These are phyloP conservation scores for Xylaria bambusicola DNA, from an alignment of 495 filamentous ascomycete species.

Conservation along the genomic window DNA sequence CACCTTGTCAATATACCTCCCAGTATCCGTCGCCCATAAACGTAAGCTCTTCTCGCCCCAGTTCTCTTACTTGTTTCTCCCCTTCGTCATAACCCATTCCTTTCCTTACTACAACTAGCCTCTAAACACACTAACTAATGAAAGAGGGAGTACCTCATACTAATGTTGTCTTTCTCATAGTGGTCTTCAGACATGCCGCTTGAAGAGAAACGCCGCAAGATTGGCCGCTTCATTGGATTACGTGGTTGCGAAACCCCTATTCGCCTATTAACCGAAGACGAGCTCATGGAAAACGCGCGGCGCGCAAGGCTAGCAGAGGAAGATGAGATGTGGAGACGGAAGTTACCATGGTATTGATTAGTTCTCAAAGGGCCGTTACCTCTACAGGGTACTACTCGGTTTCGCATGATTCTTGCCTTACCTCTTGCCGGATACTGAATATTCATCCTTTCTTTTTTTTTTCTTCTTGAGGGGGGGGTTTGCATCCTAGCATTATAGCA, in stretches of 20 bases:
- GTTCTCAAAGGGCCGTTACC: neutral
- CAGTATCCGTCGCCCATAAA: constrained; percentile 64
- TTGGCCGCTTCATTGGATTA: constrained; percentile 70
- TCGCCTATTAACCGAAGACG: constrained; percentile 36
- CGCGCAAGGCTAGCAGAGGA: constrained; percentile 34
- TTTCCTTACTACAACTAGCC: too few relatives aligned
- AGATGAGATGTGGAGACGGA: constrained; percentile 44
- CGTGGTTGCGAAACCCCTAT: constrained; percentile 59
- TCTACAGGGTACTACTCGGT: neutral
- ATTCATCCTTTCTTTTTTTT: too few relatives aligned
- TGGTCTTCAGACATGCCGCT: constrained; percentile 43
- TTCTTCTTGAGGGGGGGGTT: too few relatives aligned
- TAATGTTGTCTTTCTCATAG: neutral
- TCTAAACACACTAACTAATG: too few relatives aligned
- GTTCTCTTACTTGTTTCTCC: neutral
- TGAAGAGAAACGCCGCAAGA: constrained; percentile 61
- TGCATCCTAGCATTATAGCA: constrained; percentile 13
- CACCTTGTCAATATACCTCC: constrained; percentile 51
- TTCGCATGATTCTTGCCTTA: neutral
- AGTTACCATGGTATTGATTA: constrained; percentile 42
- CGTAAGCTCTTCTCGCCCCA: neutral
- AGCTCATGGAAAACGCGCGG: constrained; percentile 41
- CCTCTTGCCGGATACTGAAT: neutral
- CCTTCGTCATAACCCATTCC: neutral
- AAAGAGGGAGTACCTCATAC: constrained; percentile 2